Evolutionary conservation across 1,284 basidiomycete species (phyloP).

Genomic region (Volvariella volvacea): DNA sequence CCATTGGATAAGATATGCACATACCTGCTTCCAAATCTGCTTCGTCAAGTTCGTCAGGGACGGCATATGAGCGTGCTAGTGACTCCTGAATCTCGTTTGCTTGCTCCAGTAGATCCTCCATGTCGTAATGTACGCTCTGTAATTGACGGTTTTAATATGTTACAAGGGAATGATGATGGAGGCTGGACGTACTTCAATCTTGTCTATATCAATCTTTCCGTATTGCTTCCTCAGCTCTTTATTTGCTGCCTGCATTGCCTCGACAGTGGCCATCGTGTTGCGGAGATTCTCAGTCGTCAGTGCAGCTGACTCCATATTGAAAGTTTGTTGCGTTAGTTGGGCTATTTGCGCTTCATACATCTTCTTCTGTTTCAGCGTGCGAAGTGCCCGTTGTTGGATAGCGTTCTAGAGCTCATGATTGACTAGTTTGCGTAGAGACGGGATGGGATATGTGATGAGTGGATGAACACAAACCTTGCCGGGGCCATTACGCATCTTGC

Average conservation of each 20-base stretch:
- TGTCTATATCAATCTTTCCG: slow-evolving; percentile 95
- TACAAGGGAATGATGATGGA: background rate
- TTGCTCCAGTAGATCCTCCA: slow-evolving; percentile 97
- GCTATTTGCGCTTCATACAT: slow-evolving; percentile 93
- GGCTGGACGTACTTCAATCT: slow-evolving; percentile 88
- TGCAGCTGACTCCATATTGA: slow-evolving; percentile 98
- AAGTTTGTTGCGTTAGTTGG: slow-evolving; percentile 92
- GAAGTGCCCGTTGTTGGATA: slow-evolving; percentile 91
- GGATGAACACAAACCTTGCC: slow-evolving; percentile 71
- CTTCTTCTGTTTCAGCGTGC: slow-evolving; percentile 92
- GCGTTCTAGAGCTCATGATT: slow-evolving; percentile 55
- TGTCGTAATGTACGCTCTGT: slow-evolving; percentile 91
- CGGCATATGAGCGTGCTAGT: slow-evolving; percentile 88
- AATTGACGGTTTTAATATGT: background rate
- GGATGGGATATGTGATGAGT: background rate
- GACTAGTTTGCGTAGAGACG: no score
- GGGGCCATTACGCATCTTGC: slow-evolving; percentile 87
- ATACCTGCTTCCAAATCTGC: slow-evolving; percentile 94
- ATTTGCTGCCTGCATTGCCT: slow-evolving; percentile 97
- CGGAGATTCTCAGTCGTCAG: slow-evolving; percentile 96
- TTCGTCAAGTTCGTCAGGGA: slow-evolving; percentile 98
- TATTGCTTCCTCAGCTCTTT: slow-evolving; percentile 97
- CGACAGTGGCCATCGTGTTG: slow-evolving; percentile 99
- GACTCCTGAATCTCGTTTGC: slow-evolving; percentile 98
- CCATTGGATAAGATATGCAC: background rate